These are phyloP conservation scores for Phymatotrichopsis omnivora DNA, from an alignment of 2,329 filamentous ascomycete species.

Conservation along the genomic window DNA sequence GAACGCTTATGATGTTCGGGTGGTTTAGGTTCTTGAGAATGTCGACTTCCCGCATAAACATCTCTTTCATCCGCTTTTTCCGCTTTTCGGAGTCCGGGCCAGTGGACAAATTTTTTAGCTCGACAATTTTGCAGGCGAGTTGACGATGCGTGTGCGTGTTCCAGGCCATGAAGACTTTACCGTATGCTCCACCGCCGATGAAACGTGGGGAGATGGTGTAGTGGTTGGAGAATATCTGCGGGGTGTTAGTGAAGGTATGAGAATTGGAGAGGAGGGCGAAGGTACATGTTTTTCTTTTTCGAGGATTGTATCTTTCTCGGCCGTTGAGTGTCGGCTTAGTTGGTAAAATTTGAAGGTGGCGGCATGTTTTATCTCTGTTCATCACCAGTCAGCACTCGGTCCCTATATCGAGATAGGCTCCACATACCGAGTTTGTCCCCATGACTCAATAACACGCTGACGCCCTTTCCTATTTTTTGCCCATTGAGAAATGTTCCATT, in stretches of 20 bases:
- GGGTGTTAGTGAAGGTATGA: too few relatives aligned
- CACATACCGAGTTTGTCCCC: slow-evolving; percentile 22
- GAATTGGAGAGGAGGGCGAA: too few relatives aligned
- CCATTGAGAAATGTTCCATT: slow-evolving; percentile 26
- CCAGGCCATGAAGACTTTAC: slow-evolving; percentile 24
- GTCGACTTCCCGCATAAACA: slow-evolving; percentile 23
- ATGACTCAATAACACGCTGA: slow-evolving; percentile 18
- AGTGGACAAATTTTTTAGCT: slow-evolving; percentile 13
- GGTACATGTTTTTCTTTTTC: slow-evolving; percentile 8
- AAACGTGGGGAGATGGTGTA: slow-evolving; percentile 17
- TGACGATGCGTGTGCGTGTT: slow-evolving; percentile 19
- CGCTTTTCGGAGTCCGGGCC: slow-evolving; percentile 3
- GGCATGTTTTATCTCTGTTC: slow-evolving; percentile 13
- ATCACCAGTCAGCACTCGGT: too few relatives aligned
- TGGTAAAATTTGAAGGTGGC: slow-evolving; percentile 20
- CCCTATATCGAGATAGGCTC: too few relatives aligned
- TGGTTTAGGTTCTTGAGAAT: slow-evolving; percentile 24
- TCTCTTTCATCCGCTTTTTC: slow-evolving; percentile 13
- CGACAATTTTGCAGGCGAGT: slow-evolving; percentile 28
- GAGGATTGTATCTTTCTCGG: slow-evolving; percentile 1
- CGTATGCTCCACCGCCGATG: slow-evolving; percentile 24
- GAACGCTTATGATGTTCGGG: slow-evolving; percentile 27
- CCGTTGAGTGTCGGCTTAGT: neutral
- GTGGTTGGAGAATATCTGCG: slow-evolving; percentile 2
- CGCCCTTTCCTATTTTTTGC: slow-evolving; percentile 11